These are phyloP conservation scores for Paraphoma sp. DNA, from an alignment of 2,329 filamentous ascomycete species.

Conservation along the genomic window DNA sequence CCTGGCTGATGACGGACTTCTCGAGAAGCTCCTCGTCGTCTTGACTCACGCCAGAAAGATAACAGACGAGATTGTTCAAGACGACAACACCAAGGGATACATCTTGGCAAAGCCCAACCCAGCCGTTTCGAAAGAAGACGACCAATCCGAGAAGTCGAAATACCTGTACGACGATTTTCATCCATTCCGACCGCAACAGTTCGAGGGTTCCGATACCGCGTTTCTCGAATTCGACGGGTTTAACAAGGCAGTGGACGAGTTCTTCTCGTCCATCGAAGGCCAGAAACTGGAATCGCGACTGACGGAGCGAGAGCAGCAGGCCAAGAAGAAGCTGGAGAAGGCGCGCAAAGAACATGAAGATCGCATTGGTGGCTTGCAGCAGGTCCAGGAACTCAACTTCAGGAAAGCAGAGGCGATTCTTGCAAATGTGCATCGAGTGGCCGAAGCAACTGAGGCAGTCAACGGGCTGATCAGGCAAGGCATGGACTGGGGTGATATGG, in stretches of 20 bases:
- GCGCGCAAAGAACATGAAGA: constrained; percentile 83
- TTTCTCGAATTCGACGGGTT: constrained; percentile 83
- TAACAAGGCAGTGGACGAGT: constrained; percentile 93
- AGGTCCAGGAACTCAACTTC: constrained; percentile 80
- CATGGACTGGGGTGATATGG: constrained; percentile 97
- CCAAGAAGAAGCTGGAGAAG: constrained; percentile 84
- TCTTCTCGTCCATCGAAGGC: constrained; percentile 95
- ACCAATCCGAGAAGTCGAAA: constrained; percentile 50
- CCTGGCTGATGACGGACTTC: constrained; percentile 66
- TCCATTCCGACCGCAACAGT: constrained; percentile 84
- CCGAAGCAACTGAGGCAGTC: constrained; percentile 90
- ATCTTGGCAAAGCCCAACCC: constrained; percentile 75
- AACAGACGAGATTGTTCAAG: constrained; percentile 71
- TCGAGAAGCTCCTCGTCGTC: constrained; percentile 72
- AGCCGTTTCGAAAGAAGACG: constrained; percentile 44
- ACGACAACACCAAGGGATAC: constrained; percentile 75
- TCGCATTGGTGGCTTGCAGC: constrained; percentile 81
- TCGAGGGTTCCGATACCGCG: constrained; percentile 70
- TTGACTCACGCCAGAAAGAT: constrained; percentile 74
- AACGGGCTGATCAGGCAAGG: constrained; percentile 91
- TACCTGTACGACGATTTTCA: constrained; percentile 94
- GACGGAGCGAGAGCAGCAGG: constrained; percentile 79
- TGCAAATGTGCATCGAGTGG: constrained; percentile 86
- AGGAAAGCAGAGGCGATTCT: constrained; percentile 90
- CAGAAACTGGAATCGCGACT: constrained; percentile 87